A percentile compares a stretch with the other conserved stretches of the same genome.
phyloP scores from a whole-genome alignment of 129 eudicot genomes.

The Ambrosia artemisiifolia region DNA sequence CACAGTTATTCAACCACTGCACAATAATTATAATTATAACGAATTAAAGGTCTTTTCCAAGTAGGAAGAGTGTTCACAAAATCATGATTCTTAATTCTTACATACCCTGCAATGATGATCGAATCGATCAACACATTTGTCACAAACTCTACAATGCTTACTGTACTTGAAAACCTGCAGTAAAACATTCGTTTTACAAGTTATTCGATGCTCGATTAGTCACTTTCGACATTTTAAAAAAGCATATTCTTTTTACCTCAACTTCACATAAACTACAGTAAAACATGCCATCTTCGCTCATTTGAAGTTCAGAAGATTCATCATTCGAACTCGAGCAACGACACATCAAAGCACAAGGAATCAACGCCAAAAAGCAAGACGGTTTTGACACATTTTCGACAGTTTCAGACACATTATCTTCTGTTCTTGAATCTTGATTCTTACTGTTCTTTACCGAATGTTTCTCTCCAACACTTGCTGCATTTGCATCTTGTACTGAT shows the following conservation, averaged over 20 bases:
- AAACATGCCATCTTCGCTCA: conserved; percentile 97
- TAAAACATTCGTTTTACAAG: conserved; percentile 3
- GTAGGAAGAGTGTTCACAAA: not conserved
- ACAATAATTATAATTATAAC: not conserved
- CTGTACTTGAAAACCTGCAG: conserved; percentile 95
- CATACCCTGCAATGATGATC: conserved; percentile 99
- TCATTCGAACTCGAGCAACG: conserved; percentile 47
- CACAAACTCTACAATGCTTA: conserved; percentile 99
- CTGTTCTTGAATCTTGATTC: conserved; percentile 37
- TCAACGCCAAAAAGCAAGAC: conserved; percentile 43
- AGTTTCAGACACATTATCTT: conserved; percentile 41
- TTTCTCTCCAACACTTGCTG: conserved; percentile 42
- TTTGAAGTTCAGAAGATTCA: conserved; percentile 66
- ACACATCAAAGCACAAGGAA: conserved; percentile 68
- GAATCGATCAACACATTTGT: conserved; percentile 91
- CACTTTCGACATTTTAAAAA: too few relatives aligned
- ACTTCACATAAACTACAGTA: conserved; percentile 97
- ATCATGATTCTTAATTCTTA: not conserved
- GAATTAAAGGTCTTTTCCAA: conserved; percentile 12
- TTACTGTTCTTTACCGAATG: conserved; percentile 30
- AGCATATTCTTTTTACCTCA: too few relatives aligned
- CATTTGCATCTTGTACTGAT: conserved; percentile 57
- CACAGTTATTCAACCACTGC: conserved; percentile 95
- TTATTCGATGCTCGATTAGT: not conserved
- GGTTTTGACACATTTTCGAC: conserved; percentile 30